Evolutionary conservation across 208 protist genomes (phyloP), one percentile per base, ranked within the genome.

Genomic region (Leishmania tarentolae): DNA sequence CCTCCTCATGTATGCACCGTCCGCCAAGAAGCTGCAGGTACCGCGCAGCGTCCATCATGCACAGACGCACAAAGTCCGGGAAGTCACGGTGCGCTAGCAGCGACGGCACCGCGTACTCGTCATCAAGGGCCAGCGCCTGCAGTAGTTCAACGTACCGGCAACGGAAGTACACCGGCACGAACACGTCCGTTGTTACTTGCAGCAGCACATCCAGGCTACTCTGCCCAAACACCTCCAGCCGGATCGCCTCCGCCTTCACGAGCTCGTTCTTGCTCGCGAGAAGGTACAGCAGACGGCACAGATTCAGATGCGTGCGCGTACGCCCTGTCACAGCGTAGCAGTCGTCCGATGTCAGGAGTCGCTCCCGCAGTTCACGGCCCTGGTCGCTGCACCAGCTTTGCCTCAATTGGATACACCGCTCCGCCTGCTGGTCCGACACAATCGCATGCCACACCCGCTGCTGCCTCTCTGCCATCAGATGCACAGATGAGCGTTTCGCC

Each of bases 241-340:
- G 81, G 0, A 93, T 86, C 81, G 90, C 86, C 63, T 91, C 84
- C 68, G 86, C 81, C 66, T 89, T 84, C 75, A 90, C 84, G 21
- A 93, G 53, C 68, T 93, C 86, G 78, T 84, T 92, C 35, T 77
- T 57, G 66, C 82, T 78, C 28, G 87, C 70, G 40, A 92, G 82
- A 28, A 87, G 72, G 59, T 83, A 85, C 21, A 93, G 46, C 21
- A 93, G 85, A 9, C 73, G 66, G 73, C 76, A 81, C 75, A 91
- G 59, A 8, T 79, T 61, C 42, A 88, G 79, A 68, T 92, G 88
- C 2, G 71, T 78, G n/a, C 61, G 57, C 7, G 92, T 59, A 15
- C 72, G 81, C 9, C 90, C 90, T 19, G 79, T 85, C 28, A 66
- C 47, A 21, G 80, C 85, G 84, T 90, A 90, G 61, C 71, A 86